Conservation (phyloP, 352 stramenopile genomes). For the Phytophthora tubulina region DNA sequence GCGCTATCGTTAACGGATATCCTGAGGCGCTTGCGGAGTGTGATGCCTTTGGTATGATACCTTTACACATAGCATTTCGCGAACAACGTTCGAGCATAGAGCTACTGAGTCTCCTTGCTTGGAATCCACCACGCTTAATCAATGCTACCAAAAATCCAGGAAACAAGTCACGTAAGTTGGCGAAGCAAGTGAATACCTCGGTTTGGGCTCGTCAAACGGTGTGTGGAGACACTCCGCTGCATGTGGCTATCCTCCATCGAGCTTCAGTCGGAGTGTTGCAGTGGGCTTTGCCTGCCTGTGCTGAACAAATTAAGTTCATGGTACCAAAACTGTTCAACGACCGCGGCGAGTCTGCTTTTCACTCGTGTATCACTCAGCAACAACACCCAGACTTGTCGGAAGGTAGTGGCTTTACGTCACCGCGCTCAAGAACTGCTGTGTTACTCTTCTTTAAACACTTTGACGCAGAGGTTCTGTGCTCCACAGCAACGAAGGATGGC, state of each 20-base stretch:
- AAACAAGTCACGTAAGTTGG: conserved; percentile 3
- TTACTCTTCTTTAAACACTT: conserved; percentile 54
- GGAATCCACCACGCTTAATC: conserved; percentile 1
- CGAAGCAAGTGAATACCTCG: conserved; percentile 1
- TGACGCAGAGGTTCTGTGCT: conserved; percentile 38
- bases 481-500: conserved; percentile 45
- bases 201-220: conserved; percentile 36
- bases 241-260: conserved; percentile 46
- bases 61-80: conserved; percentile 67
- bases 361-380: conserved; percentile 49
- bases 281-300: conserved; percentile 38
- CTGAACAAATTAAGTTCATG: background rate
- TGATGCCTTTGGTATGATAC: conserved; percentile 71
- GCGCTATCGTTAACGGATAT: conserved; percentile 50
- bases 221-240: conserved; percentile 51
- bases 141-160: background rate
- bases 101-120: conserved; percentile 44
- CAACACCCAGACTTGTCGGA: conserved; percentile 7
- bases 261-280: conserved; percentile 51
- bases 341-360: conserved; percentile 53
- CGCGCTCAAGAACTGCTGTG: conserved; percentile 44
- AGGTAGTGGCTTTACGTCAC: conserved; percentile 30
- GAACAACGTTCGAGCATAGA: conserved; percentile 38
- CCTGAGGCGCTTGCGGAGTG: conserved; percentile 45
- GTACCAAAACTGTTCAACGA: conserved; percentile 42